phyloP scores from a whole-genome alignment of 805 yeast genomes.

The Kluyveromyces siamensis region DNA sequence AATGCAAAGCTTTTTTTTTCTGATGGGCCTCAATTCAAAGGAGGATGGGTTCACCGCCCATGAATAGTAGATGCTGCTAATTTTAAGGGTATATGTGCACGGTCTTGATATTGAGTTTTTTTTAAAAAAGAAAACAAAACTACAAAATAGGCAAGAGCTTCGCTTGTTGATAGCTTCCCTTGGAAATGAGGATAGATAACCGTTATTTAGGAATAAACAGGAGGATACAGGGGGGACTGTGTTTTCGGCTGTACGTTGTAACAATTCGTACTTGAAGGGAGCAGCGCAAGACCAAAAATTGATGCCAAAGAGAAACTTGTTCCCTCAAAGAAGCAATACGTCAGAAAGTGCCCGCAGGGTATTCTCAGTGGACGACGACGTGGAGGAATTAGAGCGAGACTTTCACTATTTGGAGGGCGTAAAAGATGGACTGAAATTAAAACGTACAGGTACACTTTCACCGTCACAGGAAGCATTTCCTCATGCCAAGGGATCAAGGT shows the following conservation, averaged over 20 bases:
- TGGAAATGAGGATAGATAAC: no score
- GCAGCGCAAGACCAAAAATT: constrained; percentile 5
- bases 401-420: constrained; percentile 63
- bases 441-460: background rate
- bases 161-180: no score
- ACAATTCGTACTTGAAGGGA: background rate
- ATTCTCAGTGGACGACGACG: constrained; percentile 77
- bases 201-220: background rate
- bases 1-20: no score
- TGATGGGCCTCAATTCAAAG: no score
- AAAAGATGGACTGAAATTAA: constrained; percentile 52
- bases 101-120: no score
- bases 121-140: no score
- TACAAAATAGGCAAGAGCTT: no score
- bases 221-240: background rate
- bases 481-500: constrained; percentile 1
- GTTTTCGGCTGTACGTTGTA: background rate
- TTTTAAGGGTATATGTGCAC: no score
- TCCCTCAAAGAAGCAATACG: constrained; percentile 4
- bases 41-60: no score
- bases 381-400: constrained; percentile 59
- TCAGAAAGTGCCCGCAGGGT: constrained; percentile 29
- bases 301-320: constrained; percentile 15
- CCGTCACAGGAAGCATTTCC: background rate
- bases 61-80: no score